Evolutionary conservation across 306 rosid genomes (phyloP).

Genomic region (Quercus engelmannii): DNA sequence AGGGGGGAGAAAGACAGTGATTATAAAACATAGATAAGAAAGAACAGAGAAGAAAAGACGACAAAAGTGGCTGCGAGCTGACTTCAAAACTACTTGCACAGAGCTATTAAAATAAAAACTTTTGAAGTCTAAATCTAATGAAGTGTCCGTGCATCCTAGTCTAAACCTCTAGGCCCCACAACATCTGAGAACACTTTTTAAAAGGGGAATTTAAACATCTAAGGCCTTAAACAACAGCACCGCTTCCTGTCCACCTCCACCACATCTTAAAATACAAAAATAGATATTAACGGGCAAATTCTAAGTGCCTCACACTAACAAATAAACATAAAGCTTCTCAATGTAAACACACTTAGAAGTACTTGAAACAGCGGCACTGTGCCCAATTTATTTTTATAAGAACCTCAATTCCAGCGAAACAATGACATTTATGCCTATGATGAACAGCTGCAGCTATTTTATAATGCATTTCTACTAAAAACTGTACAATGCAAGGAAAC

Average conservation of each 20-base stretch:
- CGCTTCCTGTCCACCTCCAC: too few species aligned
- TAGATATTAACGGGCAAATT: too few species aligned
- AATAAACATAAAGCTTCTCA: not conserved
- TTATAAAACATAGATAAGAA: too few species aligned
- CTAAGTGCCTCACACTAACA: too few species aligned
- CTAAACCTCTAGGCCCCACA: not conserved
- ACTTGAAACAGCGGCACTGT: constrained; percentile 69
- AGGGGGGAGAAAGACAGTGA: too few species aligned
- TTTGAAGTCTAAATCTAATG: not conserved
- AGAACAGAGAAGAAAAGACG: too few species aligned
- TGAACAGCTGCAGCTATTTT: constrained; percentile 71
- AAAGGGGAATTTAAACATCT: too few species aligned
- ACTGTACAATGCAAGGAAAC: constrained; percentile 44
- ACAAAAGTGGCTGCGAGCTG: not conserved
- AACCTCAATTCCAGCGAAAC: constrained; percentile 79
- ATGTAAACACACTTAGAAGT: constrained; percentile 29
- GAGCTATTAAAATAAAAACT: not conserved
- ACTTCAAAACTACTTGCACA: not conserved
- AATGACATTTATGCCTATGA: constrained; percentile 80
- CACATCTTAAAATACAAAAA: too few species aligned
- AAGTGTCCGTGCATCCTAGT: too few species aligned
- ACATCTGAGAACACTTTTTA: not conserved
- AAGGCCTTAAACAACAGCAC: too few species aligned
- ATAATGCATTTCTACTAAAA: constrained; percentile 81
- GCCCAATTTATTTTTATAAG: constrained; percentile 62